phyloP scores from a whole-genome alignment of 352 stramenopile species.

The Aphanomyces astaci region DNA sequence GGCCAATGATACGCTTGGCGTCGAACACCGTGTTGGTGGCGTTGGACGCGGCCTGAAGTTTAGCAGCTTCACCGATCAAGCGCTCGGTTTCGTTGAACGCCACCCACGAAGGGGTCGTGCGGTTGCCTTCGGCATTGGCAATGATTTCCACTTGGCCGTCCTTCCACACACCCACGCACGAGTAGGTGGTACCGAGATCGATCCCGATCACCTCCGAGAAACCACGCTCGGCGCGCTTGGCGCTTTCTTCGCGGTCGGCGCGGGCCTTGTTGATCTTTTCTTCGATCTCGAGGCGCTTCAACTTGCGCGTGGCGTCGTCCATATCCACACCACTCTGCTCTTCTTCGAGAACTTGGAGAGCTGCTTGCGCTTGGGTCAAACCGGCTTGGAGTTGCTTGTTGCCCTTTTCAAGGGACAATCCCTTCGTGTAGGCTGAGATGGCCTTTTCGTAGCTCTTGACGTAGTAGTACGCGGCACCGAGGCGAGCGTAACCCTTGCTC shows the following conservation, averaged over 20 bases:
- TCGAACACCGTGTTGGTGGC: constrained; percentile 94
- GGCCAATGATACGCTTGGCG: constrained; percentile 94
- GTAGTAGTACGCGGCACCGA: constrained; percentile 79
- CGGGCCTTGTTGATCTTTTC: constrained; percentile 86
- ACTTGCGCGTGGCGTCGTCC: constrained; percentile 83
- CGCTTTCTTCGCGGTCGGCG: constrained; percentile 79
- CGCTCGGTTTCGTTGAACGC: constrained; percentile 75
- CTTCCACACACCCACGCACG: constrained; percentile 91
- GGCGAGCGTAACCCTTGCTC: constrained; percentile 79
- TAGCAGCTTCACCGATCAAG: constrained; percentile 82
- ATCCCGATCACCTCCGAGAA: constrained; percentile 90
- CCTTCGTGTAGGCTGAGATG: constrained; percentile 69
- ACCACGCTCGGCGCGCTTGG: constrained; percentile 75
- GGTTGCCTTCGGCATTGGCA: constrained; percentile 61
- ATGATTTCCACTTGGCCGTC: constrained; percentile 65
- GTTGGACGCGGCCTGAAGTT: constrained; percentile 85
- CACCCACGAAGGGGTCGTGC: constrained; percentile 90
- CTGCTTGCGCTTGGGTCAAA: constrained; percentile 73
- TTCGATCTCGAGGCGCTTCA: constrained; percentile 86
- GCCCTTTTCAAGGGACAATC: constrained; percentile 69
- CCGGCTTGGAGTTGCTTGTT: constrained; percentile 80
- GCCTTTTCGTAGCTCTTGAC: constrained; percentile 87
- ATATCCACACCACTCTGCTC: constrained; percentile 79
- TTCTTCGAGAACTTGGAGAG: constrained; percentile 76
- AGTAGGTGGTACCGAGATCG: constrained; percentile 90